Percentiles rank a stretch among this genome's conserved stretches.
Evolutionary conservation across 495 filamentous ascomycete species (phyloP).

Genomic region (Penicillium pulvis): DNA sequence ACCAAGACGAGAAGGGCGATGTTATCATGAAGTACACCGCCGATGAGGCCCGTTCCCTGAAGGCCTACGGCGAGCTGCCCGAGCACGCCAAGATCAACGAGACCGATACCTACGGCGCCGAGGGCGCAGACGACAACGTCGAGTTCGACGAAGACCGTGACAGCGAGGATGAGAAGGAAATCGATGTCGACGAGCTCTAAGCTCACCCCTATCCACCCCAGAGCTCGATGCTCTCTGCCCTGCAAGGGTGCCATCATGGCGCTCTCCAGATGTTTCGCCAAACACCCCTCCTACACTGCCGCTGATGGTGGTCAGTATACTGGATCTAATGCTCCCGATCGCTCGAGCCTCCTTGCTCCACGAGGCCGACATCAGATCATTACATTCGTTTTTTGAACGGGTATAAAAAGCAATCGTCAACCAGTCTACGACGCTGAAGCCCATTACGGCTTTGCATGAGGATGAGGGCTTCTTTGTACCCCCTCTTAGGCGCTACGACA

Average conservation of each 20-base stretch:
- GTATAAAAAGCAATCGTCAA: constrained; percentile 13
- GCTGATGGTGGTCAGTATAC: constrained; percentile 21
- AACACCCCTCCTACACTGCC: constrained; percentile 23
- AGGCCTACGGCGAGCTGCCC: constrained; percentile 95
- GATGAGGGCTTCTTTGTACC: constrained; percentile 14
- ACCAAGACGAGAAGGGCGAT: constrained; percentile 98
- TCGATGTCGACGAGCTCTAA: constrained; percentile 64
- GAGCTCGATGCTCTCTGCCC: constrained; percentile 38
- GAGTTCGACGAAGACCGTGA: constrained; percentile 63
- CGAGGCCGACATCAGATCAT: constrained; percentile 15
- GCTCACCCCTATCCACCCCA: constrained; percentile 26
- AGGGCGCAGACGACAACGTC: constrained; percentile 61
- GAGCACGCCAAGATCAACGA: constrained; percentile 99
- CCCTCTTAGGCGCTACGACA: constrained; percentile 26
- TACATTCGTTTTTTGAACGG: constrained; percentile 17
- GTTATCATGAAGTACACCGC: constrained; percentile 98
- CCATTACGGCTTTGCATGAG: constrained; percentile 20
- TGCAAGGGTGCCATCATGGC: constrained; percentile 37
- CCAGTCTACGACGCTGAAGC: constrained; percentile 16
- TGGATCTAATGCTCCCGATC: constrained; percentile 22
- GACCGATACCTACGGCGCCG: constrained; percentile 85
- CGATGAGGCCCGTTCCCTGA: constrained; percentile 92
- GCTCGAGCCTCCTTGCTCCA: constrained; percentile 9
- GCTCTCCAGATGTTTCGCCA: constrained; percentile 33
- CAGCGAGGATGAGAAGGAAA: constrained; percentile 59